These are phyloP conservation scores for Colletotrichum salicis DNA, from an alignment of 2,329 filamentous ascomycete genomes.

Conservation along the genomic window DNA sequence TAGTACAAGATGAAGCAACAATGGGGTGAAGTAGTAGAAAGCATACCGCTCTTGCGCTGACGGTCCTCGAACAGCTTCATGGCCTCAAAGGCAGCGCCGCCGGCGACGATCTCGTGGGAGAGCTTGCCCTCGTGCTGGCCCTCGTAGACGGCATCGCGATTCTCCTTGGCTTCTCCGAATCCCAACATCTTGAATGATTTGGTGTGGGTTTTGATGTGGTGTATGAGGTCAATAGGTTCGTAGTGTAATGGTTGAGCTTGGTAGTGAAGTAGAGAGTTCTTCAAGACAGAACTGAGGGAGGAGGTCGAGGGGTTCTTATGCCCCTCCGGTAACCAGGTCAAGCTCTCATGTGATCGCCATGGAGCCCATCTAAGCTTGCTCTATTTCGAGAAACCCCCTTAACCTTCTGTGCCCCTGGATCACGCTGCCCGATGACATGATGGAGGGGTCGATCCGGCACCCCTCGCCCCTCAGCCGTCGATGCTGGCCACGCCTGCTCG, in stretches of 20 bases:
- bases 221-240: background rate
- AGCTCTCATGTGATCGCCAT: conserved; percentile 29
- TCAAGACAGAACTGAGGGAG: background rate
- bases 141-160: conserved; percentile 39
- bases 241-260: background rate
- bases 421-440: background rate
- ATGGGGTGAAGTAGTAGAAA: too few relatives aligned
- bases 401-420: conserved; percentile 12
- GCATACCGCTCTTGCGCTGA: conserved; percentile 74
- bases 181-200: conserved; percentile 31
- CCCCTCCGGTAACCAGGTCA: background rate
- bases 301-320: conserved; percentile 31
- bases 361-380: conserved; percentile 10
- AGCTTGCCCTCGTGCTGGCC: conserved; percentile 45
- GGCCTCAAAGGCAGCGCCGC: conserved; percentile 80
- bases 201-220: background rate
- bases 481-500: background rate
- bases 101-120: conserved; percentile 77
- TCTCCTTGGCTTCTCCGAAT: conserved; percentile 36
- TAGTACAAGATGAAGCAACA: too few relatives aligned
- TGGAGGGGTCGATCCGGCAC: background rate
- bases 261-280: too few relatives aligned
- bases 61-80: conserved; percentile 84
- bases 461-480: background rate
- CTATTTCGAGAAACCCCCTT: conserved; percentile 7